Conservation (phyloP, 2,329 filamentous ascomycete species). For the Fusarium penzigii region DNA sequence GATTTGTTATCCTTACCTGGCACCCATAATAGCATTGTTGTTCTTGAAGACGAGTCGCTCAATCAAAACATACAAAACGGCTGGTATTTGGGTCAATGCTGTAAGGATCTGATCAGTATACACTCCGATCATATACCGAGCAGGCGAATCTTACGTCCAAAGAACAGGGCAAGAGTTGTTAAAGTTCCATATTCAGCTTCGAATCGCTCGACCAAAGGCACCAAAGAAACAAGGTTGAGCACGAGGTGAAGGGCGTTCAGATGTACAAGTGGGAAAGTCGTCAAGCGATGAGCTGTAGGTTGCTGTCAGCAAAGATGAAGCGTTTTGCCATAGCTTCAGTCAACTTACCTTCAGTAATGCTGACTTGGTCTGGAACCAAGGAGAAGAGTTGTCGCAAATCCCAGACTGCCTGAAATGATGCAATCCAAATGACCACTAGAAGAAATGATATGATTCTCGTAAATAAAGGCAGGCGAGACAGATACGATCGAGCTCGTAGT, state of each 20-base stretch:
- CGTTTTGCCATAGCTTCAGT: neutral
- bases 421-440: constrained; percentile 64
- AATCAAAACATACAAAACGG: constrained; percentile 75
- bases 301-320: constrained; percentile 6
- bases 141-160: constrained; percentile 72
- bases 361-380: constrained; percentile 75
- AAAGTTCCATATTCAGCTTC: constrained; percentile 91
- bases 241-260: constrained; percentile 76
- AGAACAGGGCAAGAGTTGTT: constrained; percentile 82
- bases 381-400: constrained; percentile 75
- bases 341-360: constrained; percentile 64
- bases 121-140: neutral
- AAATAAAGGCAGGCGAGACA: constrained; percentile 83
- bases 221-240: constrained; percentile 77
- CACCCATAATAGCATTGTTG: constrained; percentile 77
- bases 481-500: constrained; percentile 73
- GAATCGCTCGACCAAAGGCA: constrained; percentile 90
- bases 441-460: constrained; percentile 70
- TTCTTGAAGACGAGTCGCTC: constrained; percentile 71
- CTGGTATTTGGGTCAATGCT: constrained; percentile 82
- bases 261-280: constrained; percentile 90
- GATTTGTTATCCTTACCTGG: constrained; percentile 60
- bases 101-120: constrained; percentile 13
- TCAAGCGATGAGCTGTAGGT: constrained; percentile 79
- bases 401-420: constrained; percentile 69